Base-by-base conservation (phyloP, 345 rosid genomes). In the Salix purpurea region DNA sequence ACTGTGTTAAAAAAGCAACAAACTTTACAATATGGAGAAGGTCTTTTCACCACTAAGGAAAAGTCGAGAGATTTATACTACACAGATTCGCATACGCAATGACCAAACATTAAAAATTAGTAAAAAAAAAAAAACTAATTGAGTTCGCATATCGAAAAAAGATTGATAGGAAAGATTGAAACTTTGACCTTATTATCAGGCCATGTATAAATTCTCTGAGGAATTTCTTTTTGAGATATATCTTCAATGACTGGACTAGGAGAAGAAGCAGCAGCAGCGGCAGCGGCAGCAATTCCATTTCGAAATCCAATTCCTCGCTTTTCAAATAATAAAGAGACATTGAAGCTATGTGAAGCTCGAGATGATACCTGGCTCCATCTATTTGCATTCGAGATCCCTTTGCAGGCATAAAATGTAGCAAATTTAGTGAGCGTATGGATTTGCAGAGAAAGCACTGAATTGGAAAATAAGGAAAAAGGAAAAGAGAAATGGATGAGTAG, bases 101-200 rank as follows among this genome's bases (percentile, higher is more conserved):
- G 15, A 44, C 48, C 48, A 44, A 40, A 61, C 32, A 68, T 28
- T 39, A 24, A 67, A 10, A 39, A 39, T 0, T 39, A 39, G 42
- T 34, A 34, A 32, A 9, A 2, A 2, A 39, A 23, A 39, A 30
- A 14, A 77, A 13, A 19, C 24, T 42, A 46, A 28, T 13, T 64
- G 67, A 71, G 14, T 46, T 13, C 14, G 16, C 24, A 4, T 71
- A 37, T 14, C 48, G 18, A 18, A 24, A 64, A 18, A 34, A 16
- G 16, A 52, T 11, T 3, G 5, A 5, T 26, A 1, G 13, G 13
- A 58, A 50, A 23, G 24, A 54, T 23, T 24, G 0, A 66, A 14
- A 46, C 50, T 46, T 46, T 12, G 5, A 88, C 89, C 89, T 83
- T 86, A 32, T 69, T 84, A 75, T 84, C 81, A 19, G 89, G 89